These are phyloP conservation scores for Kokia cookei DNA, from an alignment of 441 rosid genomes.

Conservation along the genomic window DNA sequence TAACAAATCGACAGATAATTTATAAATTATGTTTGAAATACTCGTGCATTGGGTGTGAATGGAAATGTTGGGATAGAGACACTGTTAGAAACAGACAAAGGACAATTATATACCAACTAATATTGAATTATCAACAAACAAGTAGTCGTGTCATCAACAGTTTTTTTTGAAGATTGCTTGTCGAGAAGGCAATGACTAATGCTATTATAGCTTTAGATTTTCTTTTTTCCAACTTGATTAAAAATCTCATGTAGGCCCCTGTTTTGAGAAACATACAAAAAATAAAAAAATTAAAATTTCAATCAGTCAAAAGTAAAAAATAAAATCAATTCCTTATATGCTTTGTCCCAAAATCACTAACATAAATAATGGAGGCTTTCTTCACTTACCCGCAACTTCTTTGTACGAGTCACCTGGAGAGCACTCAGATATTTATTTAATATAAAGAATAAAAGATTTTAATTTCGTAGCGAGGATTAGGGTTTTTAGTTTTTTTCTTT, in stretches of 20 bases:
- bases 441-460: too few species aligned
- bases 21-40: too few species aligned
- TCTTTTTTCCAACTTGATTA: background rate
- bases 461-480: too few species aligned
- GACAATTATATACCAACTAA: background rate
- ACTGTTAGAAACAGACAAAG: background rate
- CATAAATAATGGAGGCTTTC: background rate
- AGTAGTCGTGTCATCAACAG: background rate
- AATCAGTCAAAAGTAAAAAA: too few species aligned
- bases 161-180: background rate
- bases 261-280: background rate
- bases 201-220: background rate
- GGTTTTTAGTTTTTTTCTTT: too few species aligned
- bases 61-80: background rate
- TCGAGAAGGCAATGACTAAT: background rate
- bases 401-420: background rate
- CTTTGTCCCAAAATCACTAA: background rate
- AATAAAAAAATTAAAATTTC: background rate
- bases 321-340: too few species aligned
- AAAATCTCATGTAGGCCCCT: too few species aligned
- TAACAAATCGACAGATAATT: too few species aligned
- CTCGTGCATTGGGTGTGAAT: background rate
- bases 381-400: background rate
- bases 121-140: background rate
- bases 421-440: background rate